These are phyloP conservation scores for Mortierella claussenii DNA, from an alignment of 192 early-diverging fungal species.

Conservation along the genomic window DNA sequence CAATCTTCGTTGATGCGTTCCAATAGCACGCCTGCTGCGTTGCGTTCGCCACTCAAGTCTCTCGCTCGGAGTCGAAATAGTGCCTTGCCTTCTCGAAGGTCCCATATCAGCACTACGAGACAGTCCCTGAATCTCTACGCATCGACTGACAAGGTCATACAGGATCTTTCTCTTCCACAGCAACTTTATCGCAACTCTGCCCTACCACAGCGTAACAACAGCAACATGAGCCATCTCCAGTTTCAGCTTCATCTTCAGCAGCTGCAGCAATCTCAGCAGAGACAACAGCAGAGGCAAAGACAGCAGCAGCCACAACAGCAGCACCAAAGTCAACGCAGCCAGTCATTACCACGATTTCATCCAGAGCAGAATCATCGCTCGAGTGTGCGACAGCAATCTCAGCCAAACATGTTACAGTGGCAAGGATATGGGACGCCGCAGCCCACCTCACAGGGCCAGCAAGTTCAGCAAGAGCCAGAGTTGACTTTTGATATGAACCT, in stretches of 20 bases:
- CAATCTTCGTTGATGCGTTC: slow-evolving; percentile 37
- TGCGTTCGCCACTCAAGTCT: slow-evolving; percentile 23
- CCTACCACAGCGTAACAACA: slow-evolving; percentile 30
- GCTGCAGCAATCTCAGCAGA: slow-evolving; percentile 20
- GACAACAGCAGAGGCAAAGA: too few relatives aligned
- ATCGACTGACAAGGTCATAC: slow-evolving; percentile 47
- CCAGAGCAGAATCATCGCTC: slow-evolving; percentile 6
- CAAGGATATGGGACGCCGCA: slow-evolving; percentile 13
- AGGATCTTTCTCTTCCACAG: slow-evolving; percentile 43
- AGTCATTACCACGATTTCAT: slow-evolving; percentile 16
- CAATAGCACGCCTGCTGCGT: slow-evolving; percentile 41
- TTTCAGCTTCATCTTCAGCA: slow-evolving; percentile 42
- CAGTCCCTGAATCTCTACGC: slow-evolving; percentile 46
- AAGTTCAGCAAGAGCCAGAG: slow-evolving; percentile 5
- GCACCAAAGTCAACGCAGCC: slow-evolving; percentile 19
- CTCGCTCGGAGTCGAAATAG: slow-evolving; percentile 32
- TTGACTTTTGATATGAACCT: slow-evolving; percentile 3
- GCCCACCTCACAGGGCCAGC: too few relatives aligned
- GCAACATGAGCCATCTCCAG: slow-evolving; percentile 36
- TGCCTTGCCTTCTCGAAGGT: slow-evolving; percentile 26
- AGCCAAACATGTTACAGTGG: slow-evolving; percentile 7
- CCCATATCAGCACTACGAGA: slow-evolving; percentile 14
- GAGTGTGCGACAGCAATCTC: too few relatives aligned
- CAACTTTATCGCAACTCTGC: slow-evolving; percentile 38
- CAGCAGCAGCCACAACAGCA: too few relatives aligned